These are phyloP conservation scores for Neonectria ditissima DNA, from an alignment of 2,329 filamentous ascomycete species.

Conservation along the genomic window DNA sequence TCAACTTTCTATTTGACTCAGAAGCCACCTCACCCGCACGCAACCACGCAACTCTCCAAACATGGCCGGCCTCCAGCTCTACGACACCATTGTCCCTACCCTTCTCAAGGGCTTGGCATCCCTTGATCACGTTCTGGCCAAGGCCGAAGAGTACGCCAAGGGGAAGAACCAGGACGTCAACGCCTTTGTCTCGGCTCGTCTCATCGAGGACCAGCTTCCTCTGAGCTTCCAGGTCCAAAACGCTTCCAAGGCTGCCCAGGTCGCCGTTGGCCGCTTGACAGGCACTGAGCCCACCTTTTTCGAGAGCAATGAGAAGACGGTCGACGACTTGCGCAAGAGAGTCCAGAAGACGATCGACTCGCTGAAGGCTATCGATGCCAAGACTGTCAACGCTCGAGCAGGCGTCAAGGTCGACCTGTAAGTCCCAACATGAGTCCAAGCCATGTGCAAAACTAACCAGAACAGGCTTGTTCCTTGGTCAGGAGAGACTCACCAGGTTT, in stretches of 20 bases:
- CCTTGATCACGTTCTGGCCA: slow-evolving; percentile 32
- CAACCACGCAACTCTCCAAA: slow-evolving; percentile 4
- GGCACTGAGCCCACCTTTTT: slow-evolving; percentile 27
- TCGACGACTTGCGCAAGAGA: slow-evolving; percentile 29
- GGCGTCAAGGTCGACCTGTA: slow-evolving; percentile 28
- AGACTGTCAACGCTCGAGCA: slow-evolving; percentile 30
- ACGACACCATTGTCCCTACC: slow-evolving; percentile 33
- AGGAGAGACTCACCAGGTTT: slow-evolving; percentile 26
- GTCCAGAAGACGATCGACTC: slow-evolving; percentile 32
- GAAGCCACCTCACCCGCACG: neutral
- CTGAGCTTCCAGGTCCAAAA: slow-evolving; percentile 38
- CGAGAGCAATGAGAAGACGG: slow-evolving; percentile 28
- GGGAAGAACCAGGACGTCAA: slow-evolving; percentile 33
- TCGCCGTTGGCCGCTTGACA: slow-evolving; percentile 30
- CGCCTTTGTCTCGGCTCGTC: slow-evolving; percentile 26
- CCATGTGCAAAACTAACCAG: neutral
- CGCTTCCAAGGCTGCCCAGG: slow-evolving; percentile 28
- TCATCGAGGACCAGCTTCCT: slow-evolving; percentile 37
- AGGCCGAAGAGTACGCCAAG: slow-evolving; percentile 38
- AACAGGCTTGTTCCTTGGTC: slow-evolving; percentile 16
- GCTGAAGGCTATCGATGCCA: slow-evolving; percentile 24
- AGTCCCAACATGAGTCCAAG: neutral
- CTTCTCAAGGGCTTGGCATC: slow-evolving; percentile 30
- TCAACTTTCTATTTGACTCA: neutral
- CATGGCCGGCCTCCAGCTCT: slow-evolving; percentile 31